Evolutionary conservation across 345 rosid species (phyloP).

Genomic region (Pistacia vera): DNA sequence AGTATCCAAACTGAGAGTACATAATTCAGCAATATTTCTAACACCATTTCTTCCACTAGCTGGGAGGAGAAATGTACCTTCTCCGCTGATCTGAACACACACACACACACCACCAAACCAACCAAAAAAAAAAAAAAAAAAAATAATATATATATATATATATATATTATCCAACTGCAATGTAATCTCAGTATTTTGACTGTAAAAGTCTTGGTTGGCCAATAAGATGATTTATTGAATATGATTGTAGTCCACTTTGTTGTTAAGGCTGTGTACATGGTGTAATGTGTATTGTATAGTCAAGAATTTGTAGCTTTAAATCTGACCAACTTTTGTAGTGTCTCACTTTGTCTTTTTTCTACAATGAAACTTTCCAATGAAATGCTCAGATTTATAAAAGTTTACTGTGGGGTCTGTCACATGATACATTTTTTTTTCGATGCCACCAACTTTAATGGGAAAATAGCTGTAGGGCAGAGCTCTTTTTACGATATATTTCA

Average conservation of each 20-base stretch:
- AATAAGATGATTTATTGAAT: conserved; percentile 6
- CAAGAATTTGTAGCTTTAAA: background rate
- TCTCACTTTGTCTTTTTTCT: background rate
- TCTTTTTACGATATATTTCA: too few relatives aligned
- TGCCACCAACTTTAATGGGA: too few relatives aligned
- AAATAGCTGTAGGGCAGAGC: too few relatives aligned
- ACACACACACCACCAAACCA: too few relatives aligned
- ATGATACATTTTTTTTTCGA: too few relatives aligned
- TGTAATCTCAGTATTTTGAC: background rate
- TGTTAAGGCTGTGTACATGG: background rate
- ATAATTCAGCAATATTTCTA: background rate
- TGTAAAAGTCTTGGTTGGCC: conserved; percentile 10
- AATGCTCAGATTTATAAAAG: background rate
- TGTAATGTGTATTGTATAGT: conserved; percentile 1
- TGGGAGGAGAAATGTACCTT: conserved; percentile 9
- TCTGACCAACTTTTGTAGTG: background rate
- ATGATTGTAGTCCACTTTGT: background rate
- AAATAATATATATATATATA: too few relatives aligned
- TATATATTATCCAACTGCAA: conserved; percentile 1
- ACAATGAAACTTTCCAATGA: background rate
- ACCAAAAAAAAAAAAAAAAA: background rate
- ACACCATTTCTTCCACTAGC: conserved; percentile 16
- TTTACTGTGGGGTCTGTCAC: background rate
- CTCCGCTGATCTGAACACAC: background rate
- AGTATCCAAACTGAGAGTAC: conserved; percentile 17